Percentiles rank a stretch among this genome's conserved stretches.
Conservation (phyloP, 2,329 filamentous ascomycete species). For the Chlorencoelia australis region DNA sequence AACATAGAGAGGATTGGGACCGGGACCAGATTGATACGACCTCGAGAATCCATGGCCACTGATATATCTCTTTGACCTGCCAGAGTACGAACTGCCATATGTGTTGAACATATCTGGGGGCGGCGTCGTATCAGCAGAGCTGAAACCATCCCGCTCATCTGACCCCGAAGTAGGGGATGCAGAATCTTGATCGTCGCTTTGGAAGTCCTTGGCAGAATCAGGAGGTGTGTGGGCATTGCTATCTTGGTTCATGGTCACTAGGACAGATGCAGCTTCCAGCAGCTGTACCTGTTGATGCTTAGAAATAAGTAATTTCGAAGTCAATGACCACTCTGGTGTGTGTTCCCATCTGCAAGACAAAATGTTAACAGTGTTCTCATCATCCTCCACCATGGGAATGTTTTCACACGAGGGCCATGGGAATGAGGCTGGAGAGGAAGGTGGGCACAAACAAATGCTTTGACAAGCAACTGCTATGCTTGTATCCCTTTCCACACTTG, state of each 20-base stretch:
- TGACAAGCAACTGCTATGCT: conserved; percentile 99
- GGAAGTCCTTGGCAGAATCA: conserved; percentile 55
- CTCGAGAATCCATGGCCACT: conserved; percentile 53
- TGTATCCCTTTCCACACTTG: conserved; percentile 98
- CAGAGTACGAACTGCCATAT: conserved; percentile 30
- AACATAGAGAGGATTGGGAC: conserved; percentile 39
- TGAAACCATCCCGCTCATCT: conserved; percentile 60
- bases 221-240: conserved; percentile 48
- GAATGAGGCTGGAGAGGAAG: conserved; percentile 31
- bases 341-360: conserved; percentile 81
- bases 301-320: conserved; percentile 94
- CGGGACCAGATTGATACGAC: conserved; percentile 68
- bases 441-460: conserved; percentile 97
- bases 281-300: conserved; percentile 99
- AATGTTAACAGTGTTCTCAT: conserved; percentile 27
- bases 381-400: conserved; percentile 26
- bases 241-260: conserved; percentile 76
- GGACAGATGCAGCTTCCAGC: conserved; percentile 90
- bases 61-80: conserved; percentile 48
- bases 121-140: conserved; percentile 87
- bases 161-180: conserved; percentile 72
- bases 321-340: conserved; percentile 94
- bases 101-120: conserved; percentile 55
- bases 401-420: conserved; percentile 31
- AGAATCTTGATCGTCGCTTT: conserved; percentile 70